Conservation (phyloP, 768 basidiomycete genomes). For the Auricularia heimuer region DNA sequence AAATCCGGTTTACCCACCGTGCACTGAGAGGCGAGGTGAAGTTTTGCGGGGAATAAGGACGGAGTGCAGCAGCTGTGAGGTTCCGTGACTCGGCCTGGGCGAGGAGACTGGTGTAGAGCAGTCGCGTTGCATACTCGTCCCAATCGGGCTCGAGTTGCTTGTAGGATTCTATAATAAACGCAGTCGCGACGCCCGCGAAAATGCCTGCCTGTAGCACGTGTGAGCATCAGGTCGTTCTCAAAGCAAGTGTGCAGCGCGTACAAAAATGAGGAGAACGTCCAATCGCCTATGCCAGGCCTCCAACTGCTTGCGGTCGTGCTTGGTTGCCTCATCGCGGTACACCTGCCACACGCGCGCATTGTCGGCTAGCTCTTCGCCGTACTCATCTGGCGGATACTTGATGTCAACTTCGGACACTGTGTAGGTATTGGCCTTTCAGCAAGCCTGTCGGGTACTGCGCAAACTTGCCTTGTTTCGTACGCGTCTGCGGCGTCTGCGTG, state of each 20-base stretch:
- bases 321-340: slow-evolving; percentile 7
- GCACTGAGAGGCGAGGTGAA: background rate
- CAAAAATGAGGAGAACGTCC: slow-evolving; percentile 7
- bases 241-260: background rate
- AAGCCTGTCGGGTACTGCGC: no score
- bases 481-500: no score
- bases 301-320: slow-evolving; percentile 2
- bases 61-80: background rate
- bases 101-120: background rate
- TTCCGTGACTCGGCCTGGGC: background rate
- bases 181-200: background rate
- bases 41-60: background rate
- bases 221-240: background rate
- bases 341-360: slow-evolving; percentile 9
- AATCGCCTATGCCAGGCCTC: slow-evolving; percentile 1
- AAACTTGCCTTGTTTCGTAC: no score
- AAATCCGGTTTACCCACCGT: background rate
- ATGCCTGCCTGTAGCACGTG: background rate
- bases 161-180: background rate
- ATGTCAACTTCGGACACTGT: background rate
- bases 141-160: background rate
- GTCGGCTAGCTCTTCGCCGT: slow-evolving; percentile 4
- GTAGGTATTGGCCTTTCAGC: no score
- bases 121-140: background rate
- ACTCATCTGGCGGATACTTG: slow-evolving; percentile 7